Percentiles rank a stretch among this genome's conserved stretches.
These are phyloP conservation scores for Withania somnifera DNA, from an alignment of 305 asterid genomes.

Conservation along the genomic window DNA sequence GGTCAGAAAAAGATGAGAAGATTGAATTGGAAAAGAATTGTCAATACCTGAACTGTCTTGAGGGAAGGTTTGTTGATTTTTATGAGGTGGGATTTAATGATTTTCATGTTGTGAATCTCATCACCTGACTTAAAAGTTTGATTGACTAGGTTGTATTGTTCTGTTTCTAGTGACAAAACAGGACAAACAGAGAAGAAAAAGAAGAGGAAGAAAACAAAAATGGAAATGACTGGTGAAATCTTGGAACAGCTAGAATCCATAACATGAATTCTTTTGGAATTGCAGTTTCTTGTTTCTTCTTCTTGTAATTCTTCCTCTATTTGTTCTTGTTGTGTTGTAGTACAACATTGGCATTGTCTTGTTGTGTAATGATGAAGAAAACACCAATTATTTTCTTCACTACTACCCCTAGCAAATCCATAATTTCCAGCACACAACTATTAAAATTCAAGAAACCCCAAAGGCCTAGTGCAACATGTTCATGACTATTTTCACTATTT, in stretches of 20 bases:
- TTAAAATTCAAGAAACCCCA: constrained; percentile 11
- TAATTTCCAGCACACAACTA: constrained; percentile 4
- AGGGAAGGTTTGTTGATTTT: constrained; percentile 63
- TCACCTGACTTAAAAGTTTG: constrained; percentile 45
- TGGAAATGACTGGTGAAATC: constrained; percentile 46
- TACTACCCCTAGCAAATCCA: constrained; percentile 25
- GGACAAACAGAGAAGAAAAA: constrained; percentile 35
- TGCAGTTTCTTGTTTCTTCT: constrained; percentile 17
- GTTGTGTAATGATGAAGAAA: constrained; percentile 25
- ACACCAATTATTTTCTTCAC: background rate
- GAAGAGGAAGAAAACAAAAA: constrained; percentile 43
- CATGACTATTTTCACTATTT: constrained; percentile 32
- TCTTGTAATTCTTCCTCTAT: constrained; percentile 1
- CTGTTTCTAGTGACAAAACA: constrained; percentile 21
- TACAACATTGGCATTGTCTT: constrained; percentile 33
- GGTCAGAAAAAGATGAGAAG: background rate
- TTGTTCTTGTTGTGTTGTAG: constrained; percentile 1
- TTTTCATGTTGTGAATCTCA: constrained; percentile 33
- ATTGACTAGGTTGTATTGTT: constrained; percentile 22
- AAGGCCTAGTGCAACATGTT: background rate
- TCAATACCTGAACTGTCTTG: constrained; percentile 60
- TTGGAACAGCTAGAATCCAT: constrained; percentile 27
- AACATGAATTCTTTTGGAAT: constrained; percentile 3
- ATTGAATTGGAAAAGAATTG: background rate
- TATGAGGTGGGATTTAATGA: constrained; percentile 41